These are phyloP conservation scores for Fraxinus nigra DNA, from an alignment of 305 asterid genomes.

Conservation along the genomic window DNA sequence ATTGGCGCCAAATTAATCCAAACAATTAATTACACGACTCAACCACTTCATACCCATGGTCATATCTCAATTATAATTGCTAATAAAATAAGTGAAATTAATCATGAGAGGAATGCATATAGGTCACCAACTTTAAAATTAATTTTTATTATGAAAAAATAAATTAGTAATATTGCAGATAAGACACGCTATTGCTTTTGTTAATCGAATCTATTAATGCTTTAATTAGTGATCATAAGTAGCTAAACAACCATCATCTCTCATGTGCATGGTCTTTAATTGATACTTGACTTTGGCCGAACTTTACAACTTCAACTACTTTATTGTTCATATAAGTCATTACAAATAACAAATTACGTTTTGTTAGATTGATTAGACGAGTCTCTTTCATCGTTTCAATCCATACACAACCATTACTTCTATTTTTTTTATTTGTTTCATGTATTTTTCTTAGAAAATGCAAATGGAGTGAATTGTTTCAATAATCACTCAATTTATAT, in stretches of 20 bases:
- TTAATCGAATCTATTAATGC: slow-evolving; percentile 12
- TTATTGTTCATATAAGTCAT: not conserved
- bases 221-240: not conserved
- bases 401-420: not conserved
- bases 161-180: slow-evolving; percentile 5
- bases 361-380: not conserved
- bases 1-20: slow-evolving; percentile 19
- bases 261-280: not conserved
- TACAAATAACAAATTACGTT: not conserved
- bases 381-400: not conserved
- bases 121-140: slow-evolving; percentile 26
- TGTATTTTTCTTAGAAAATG: not conserved
- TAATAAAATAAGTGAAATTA: slow-evolving; percentile 17
- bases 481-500: too few species aligned
- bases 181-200: slow-evolving; percentile 7
- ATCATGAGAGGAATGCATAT: slow-evolving; percentile 27
- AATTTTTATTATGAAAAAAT: not conserved
- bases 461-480: too few species aligned
- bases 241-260: not conserved
- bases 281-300: not conserved
- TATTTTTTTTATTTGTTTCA: not conserved
- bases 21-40: slow-evolving; percentile 9
- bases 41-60: slow-evolving; percentile 1
- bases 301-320: not conserved
- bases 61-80: not conserved